Percentiles rank a stretch among this genome's conserved stretches.
Evolutionary conservation across 106 monocot species (phyloP).

Genomic region (Dendrobium catenatum): DNA sequence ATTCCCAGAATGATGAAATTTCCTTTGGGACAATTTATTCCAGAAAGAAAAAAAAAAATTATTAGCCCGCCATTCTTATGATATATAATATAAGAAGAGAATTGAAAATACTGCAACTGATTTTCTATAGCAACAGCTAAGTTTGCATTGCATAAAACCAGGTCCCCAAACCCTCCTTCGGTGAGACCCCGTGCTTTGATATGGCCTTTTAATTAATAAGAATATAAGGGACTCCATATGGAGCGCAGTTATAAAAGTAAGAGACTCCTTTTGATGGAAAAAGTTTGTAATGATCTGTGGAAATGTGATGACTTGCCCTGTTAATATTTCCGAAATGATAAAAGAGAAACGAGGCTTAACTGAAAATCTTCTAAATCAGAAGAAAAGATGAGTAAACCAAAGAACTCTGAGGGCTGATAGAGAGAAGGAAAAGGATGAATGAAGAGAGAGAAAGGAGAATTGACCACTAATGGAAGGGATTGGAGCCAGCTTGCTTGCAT

Average conservation of each 20-base stretch:
- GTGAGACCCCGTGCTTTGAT: not conserved
- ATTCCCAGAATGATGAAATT: not conserved
- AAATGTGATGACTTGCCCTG: not conserved
- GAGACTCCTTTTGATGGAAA: not conserved
- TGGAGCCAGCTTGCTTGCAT: not conserved
- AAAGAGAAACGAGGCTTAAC: not conserved
- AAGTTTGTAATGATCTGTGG: not conserved
- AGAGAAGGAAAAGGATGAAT: not conserved
- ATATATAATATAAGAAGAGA: not conserved
- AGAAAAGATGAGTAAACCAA: not conserved
- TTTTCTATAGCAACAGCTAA: not conserved
- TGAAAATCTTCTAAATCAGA: not conserved
- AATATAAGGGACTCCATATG: not conserved
- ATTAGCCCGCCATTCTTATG: not conserved
- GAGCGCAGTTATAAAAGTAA: not conserved
- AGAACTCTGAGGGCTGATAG: not conserved
- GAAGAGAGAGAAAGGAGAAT: not conserved
- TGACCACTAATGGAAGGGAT: not conserved
- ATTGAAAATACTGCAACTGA: not conserved
- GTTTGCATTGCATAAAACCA: not conserved
- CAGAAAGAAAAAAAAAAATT: not conserved
- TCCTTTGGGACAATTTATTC: not conserved
- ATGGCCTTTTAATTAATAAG: not conserved
- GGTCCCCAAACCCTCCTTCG: not conserved
- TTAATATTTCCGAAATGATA: not conserved